phyloP scores from a whole-genome alignment of 2,329 filamentous ascomycete species.

The Trichoderma aggressivum region DNA sequence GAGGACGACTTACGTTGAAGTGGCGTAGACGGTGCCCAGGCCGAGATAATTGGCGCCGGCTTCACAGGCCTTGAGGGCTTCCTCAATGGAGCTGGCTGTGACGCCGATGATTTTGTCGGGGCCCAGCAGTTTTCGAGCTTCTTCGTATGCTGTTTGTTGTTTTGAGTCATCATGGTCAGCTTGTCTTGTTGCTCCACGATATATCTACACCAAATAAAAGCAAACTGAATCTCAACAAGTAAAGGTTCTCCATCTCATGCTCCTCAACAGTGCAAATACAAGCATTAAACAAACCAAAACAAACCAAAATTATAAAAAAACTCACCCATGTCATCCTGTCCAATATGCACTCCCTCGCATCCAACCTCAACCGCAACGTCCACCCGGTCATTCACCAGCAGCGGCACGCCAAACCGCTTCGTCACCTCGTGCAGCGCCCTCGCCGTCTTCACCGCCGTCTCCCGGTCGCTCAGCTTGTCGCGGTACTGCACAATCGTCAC shows the following conservation, averaged over 20 bases:
- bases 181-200: background rate
- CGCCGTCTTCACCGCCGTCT: slow-evolving; percentile 66
- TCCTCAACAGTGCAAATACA: background rate
- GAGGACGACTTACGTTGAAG: slow-evolving; percentile 60
- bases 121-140: slow-evolving; percentile 70
- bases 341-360: slow-evolving; percentile 90
- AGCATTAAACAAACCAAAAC: background rate
- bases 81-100: slow-evolving; percentile 70
- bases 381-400: slow-evolving; percentile 90
- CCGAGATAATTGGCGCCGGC: slow-evolving; percentile 88
- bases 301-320: no score
- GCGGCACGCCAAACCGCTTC: slow-evolving; percentile 63
- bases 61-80: slow-evolving; percentile 68
- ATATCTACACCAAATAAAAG: background rate
- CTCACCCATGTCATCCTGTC: slow-evolving; percentile 86
- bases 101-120: slow-evolving; percentile 80
- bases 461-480: slow-evolving; percentile 79
- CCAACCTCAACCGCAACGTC: slow-evolving; percentile 83
- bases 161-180: background rate
- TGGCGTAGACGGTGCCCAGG: slow-evolving; percentile 85
- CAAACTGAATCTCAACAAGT: background rate
- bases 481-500: slow-evolving; percentile 86
- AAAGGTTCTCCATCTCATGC: background rate
- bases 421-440: slow-evolving; percentile 70
- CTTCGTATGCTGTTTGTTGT: slow-evolving; percentile 14